phyloP scores from a whole-genome alignment of 441 rosid genomes.

The Jatropha multifida region DNA sequence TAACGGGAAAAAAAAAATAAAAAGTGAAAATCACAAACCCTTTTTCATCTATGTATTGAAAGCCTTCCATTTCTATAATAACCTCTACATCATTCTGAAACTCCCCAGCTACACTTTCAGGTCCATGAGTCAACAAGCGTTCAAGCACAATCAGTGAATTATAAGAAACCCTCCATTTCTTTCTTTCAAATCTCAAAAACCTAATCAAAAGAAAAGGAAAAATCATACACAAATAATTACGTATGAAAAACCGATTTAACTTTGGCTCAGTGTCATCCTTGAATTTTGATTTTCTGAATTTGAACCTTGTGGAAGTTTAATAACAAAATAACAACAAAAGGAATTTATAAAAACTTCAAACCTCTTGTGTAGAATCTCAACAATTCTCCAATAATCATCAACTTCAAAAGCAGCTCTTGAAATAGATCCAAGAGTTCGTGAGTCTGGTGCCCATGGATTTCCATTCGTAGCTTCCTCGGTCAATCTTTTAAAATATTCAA shows the following conservation, averaged over 20 bases:
- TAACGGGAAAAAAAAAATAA: neutral
- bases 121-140: constrained; percentile 87
- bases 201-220: constrained; percentile 35
- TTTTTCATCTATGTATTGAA: constrained; percentile 78
- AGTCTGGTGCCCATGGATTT: constrained; percentile 61
- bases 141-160: constrained; percentile 75
- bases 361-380: constrained; percentile 80
- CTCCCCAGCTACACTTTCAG: constrained; percentile 80
- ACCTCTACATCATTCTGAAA: constrained; percentile 59
- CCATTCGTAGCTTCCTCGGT: constrained; percentile 86
- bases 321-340: too few relatives aligned
- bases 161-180: constrained; percentile 77
- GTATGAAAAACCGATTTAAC: too few relatives aligned
- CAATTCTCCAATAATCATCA: constrained; percentile 82
- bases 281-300: too few relatives aligned
- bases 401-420: constrained; percentile 93
- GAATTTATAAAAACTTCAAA: constrained; percentile 10
- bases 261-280: too few relatives aligned
- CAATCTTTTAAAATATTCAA: constrained; percentile 44
- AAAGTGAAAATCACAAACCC: constrained; percentile 44
- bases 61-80: constrained; percentile 50
- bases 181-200: constrained; percentile 65
- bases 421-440: constrained; percentile 61
- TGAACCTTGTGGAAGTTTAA: too few relatives aligned
- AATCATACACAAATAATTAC: neutral